phyloP scores from a whole-genome alignment of 2,329 filamentous ascomycete genomes.

The Chrysosporium queenslandicum region DNA sequence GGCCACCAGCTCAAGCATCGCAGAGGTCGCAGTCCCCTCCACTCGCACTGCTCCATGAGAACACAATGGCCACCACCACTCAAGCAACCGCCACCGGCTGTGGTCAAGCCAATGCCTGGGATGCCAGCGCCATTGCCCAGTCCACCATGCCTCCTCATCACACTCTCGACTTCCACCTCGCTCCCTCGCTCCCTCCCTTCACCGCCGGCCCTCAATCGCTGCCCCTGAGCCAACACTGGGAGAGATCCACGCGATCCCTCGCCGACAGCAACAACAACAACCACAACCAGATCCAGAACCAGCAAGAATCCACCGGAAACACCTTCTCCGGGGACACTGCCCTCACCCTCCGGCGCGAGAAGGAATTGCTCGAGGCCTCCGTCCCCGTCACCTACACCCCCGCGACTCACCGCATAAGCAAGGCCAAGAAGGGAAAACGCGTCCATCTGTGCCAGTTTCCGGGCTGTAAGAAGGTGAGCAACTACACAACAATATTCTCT shows the following conservation, averaged over 20 bases:
- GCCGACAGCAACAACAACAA: no score
- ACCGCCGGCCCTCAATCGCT: neutral
- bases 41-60: neutral
- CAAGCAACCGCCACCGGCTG: neutral
- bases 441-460: slow-evolving; percentile 41
- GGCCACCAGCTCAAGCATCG: neutral
- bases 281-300: no score
- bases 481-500: neutral
- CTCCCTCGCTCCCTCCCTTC: neutral
- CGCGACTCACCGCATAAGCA: slow-evolving; percentile 42
- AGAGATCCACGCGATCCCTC: neutral
- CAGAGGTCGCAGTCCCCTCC: neutral
- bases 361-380: slow-evolving; percentile 5
- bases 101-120: neutral
- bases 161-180: slow-evolving; percentile 5
- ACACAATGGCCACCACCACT: slow-evolving; percentile 5
- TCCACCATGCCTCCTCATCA: neutral
- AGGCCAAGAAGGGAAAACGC: slow-evolving; percentile 44
- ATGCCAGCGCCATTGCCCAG: neutral
- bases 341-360: neutral
- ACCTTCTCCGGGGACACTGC: neutral
- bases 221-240: neutral
- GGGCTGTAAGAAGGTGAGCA: slow-evolving; percentile 39
- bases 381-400: slow-evolving; percentile 37
- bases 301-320: neutral